Base-by-base conservation (phyloP, 495 filamentous ascomycete species). In the Aspergillus steynii region DNA sequence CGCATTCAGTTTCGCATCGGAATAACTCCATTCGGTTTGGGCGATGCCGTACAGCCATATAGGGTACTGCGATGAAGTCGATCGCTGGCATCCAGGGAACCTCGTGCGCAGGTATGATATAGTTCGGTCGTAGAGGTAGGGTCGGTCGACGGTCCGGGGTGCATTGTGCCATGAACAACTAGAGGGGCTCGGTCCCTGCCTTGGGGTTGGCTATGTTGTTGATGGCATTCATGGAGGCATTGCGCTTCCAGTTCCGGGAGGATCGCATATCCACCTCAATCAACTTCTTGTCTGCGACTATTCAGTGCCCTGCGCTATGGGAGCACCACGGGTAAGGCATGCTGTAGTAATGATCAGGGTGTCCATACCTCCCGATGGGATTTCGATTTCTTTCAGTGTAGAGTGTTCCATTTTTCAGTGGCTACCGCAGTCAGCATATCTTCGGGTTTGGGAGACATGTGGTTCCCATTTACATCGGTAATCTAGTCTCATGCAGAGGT, bases 211-310 rank as follows among this genome's bases (percentile, higher is more conserved):
- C 60, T n/a, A 62, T 69, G 49, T 74, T 80, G 28, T 68, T 63
- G 4, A 74, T 5, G 20, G 62, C 59, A 2, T 8, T 68, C 31
- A 74, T 68, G 1, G 74, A 74, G 29, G 76, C 72, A 56, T 77
- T 78, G 12, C 49, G 67, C 48, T 79, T 73, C 77, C 76, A 80
- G 56, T 80, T 67, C 77, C 75, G 80, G 7, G 76, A 75, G 1
- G 55, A 55, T 37, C 54, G 69, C 62, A 80, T 58, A 32, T 77
- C 68, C 15, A 80, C 63, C 8, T 55, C 55, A 25, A 81, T 66
- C 4, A 81, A 45, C 52, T 72, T 70, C 2, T 68, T 69, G 59
- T 80, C 79, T 80, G 55, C 3, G 1, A 29, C 59, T 34, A 59
- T 65, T 57, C 34, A 59, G 32, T 27, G 27, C 28, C 14, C 5